Evolutionary conservation across 495 filamentous ascomycete species (phyloP), one percentile per base, ranked within the genome.

Genomic region (Penicillium daleae): DNA sequence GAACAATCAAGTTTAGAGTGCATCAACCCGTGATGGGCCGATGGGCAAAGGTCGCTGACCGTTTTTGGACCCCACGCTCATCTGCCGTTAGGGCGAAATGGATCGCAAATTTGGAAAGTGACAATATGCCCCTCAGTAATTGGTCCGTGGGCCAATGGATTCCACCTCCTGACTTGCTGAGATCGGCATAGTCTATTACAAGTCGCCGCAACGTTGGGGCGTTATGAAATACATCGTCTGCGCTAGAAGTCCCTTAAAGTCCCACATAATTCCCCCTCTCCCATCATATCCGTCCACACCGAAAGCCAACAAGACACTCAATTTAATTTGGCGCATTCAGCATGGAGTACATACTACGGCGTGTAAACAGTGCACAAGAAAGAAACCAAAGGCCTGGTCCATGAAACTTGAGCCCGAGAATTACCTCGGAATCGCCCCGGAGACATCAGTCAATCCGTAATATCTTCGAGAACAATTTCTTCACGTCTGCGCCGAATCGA

Each of bases 401-500:
- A 46, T 46, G 6, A 6, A 46, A 21, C 12, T 24, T 6, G 21
- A 8, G 9, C 10, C 7, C 6, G n/a, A 10, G 26, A 2, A 27
- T 50, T 50, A 6, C 7, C 4, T 13, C 42, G 21, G 42, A 22
- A 13, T 10, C 24, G 12, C 42, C 9, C 12, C 21, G 21, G 9
- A 12, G 19, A 8, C 46, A 26, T 1, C 5, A 26, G 24, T 54
- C 9, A 32, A 6, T 54, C 17, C 5, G 27, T 21, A 13, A 57
- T 22, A 12, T 57, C 39, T 22, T 57, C 40, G 17, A 57, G 56
- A 17, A 48, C 26, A 15, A 57, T 33, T 29, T 57, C 55, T 17
- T 57, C 55, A 3, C 3, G 39, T 3, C 56, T n/a, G 2, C 56
- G 27, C n/a, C 40, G 29, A 22, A 57, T 48, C 0, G 26, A 48